A percentile compares a stretch with the other conserved stretches of the same genome.
These are phyloP conservation scores for Entomortierella lignicola DNA, from an alignment of 192 early-diverging fungal species.

Conservation along the genomic window DNA sequence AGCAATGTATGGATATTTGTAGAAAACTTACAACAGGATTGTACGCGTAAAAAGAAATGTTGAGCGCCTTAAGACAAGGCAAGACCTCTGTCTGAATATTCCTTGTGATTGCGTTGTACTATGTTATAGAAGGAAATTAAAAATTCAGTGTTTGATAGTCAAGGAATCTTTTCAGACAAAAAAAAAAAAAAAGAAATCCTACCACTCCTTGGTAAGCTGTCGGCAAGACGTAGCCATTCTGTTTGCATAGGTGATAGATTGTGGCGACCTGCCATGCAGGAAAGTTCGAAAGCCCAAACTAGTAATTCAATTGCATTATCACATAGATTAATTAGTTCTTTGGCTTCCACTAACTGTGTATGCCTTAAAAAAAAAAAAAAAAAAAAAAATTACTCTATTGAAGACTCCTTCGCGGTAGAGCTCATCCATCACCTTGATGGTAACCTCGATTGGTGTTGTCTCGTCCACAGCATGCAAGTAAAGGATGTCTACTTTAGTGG, in stretches of 20 bases:
- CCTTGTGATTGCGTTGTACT: slow-evolving; percentile 44
- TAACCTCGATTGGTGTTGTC: slow-evolving; percentile 62
- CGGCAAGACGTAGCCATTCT: slow-evolving; percentile 51
- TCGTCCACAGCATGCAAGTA: slow-evolving; percentile 73
- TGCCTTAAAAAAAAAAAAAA: too few species aligned
- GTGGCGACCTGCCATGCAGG: slow-evolving; percentile 50
- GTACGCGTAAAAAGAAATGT: slow-evolving; percentile 71
- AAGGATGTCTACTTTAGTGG: slow-evolving; percentile 67
- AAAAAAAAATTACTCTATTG: too few species aligned
- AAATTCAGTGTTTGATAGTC: too few species aligned
- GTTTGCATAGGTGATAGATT: slow-evolving; percentile 54
- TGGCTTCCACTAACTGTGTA: too few species aligned
- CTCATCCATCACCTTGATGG: slow-evolving; percentile 65
- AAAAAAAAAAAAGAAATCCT: too few species aligned
- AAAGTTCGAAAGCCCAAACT: slow-evolving; percentile 57
- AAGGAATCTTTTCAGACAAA: too few species aligned
- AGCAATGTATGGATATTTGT: too few species aligned
- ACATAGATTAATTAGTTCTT: too few species aligned
- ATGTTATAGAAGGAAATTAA: too few species aligned
- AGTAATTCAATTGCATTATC: too few species aligned
- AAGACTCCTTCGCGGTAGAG: slow-evolving; percentile 68
- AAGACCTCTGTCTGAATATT: slow-evolving; percentile 58
- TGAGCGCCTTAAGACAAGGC: slow-evolving; percentile 63
- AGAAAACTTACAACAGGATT: slow-evolving; percentile 64
- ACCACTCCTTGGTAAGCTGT: slow-evolving; percentile 57